Conservation (phyloP, 306 rosid species). For the Arachis hypogaea region DNA sequence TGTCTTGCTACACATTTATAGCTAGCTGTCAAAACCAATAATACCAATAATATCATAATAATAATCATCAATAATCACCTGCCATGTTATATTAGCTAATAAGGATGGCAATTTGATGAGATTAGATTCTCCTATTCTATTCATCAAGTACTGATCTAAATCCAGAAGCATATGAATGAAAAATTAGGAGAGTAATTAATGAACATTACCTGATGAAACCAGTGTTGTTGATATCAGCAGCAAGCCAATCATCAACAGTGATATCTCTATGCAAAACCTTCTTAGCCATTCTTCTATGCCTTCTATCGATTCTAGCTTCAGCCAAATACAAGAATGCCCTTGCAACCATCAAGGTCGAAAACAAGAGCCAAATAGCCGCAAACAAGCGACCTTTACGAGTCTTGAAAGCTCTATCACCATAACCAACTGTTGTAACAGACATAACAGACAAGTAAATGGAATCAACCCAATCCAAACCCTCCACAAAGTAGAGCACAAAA, state of each 20-base stretch:
- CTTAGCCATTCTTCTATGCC: constrained; percentile 67
- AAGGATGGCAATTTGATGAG: background rate
- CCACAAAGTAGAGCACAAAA: constrained; percentile 64
- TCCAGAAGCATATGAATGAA: background rate
- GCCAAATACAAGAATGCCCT: constrained; percentile 77
- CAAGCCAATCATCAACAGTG: constrained; percentile 76
- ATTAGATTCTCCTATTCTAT: constrained; percentile 32
- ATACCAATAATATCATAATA: background rate
- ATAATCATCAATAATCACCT: background rate
- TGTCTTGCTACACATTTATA: background rate
- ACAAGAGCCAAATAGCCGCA: constrained; percentile 75
- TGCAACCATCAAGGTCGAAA: constrained; percentile 79
- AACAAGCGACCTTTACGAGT: constrained; percentile 69
- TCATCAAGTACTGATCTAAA: constrained; percentile 14
- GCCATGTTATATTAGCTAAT: background rate
- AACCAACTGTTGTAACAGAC: constrained; percentile 89
- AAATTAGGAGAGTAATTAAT: background rate
- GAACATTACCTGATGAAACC: constrained; percentile 70
- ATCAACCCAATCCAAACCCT: constrained; percentile 67
- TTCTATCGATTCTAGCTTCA: constrained; percentile 76
- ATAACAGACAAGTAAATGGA: constrained; percentile 72
- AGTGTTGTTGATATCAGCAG: constrained; percentile 71
- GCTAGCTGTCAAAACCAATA: background rate
- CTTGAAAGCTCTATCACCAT: constrained; percentile 81
- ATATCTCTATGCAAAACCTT: constrained; percentile 77